Conservation (phyloP, 805 yeast genomes). For the Groenewaldozyma salmanticensis region DNA sequence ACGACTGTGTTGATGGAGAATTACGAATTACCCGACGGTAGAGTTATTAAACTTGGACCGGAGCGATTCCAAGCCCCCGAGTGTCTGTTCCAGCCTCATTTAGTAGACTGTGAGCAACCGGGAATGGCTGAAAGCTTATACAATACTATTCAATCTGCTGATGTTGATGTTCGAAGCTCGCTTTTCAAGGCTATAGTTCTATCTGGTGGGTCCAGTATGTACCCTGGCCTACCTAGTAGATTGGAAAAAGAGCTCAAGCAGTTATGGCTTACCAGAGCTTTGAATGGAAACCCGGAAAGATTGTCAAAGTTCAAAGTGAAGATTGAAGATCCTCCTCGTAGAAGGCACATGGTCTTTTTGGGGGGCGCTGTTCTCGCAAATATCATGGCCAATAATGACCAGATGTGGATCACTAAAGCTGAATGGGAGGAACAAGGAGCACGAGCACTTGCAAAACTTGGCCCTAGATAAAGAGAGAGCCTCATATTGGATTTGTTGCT, state of each 20-base stretch:
- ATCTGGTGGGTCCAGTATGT: constrained; percentile 98
- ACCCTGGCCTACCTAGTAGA: constrained; percentile 94
- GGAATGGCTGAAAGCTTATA: constrained; percentile 92
- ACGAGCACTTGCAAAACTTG: constrained; percentile 72
- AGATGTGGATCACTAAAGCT: constrained; percentile 92
- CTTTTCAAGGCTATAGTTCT: constrained; percentile 86
- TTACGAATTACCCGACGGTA: constrained; percentile 94
- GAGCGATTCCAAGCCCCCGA: constrained; percentile 97
- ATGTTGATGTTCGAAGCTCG: constrained; percentile 83
- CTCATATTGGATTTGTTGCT: neutral
- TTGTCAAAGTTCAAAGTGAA: constrained; percentile 81
- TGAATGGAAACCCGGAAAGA: constrained; percentile 78
- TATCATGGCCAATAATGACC: constrained; percentile 97
- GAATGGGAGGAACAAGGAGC: constrained; percentile 99
- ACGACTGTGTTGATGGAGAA: constrained; percentile 91
- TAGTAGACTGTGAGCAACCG: constrained; percentile 93
- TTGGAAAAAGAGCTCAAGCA: constrained; percentile 94
- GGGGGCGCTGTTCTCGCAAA: constrained; percentile 98
- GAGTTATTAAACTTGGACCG: constrained; percentile 86
- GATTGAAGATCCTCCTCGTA: constrained; percentile 97
- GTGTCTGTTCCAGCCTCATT: constrained; percentile 89
- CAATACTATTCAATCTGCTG: constrained; percentile 90
- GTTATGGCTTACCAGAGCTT: constrained; percentile 83
- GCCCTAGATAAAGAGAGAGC: constrained; percentile 55
- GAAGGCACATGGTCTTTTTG: constrained; percentile 96